Percentiles rank a stretch among this genome's conserved stretches.
These are phyloP conservation scores for Kernera saxatilis DNA, from an alignment of 345 rosid genomes.

Conservation along the genomic window DNA sequence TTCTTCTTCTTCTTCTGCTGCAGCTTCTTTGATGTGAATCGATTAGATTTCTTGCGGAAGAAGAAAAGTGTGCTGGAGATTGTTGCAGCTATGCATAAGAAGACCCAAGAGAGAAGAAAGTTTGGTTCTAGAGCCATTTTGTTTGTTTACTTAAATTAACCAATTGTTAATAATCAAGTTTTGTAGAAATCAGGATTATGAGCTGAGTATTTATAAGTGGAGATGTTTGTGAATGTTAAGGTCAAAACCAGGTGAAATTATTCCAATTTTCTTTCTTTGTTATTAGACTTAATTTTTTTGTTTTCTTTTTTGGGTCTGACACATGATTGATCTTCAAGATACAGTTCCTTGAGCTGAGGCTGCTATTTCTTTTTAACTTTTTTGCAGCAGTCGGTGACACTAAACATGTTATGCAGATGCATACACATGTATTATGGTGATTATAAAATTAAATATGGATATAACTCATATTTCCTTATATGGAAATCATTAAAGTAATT, in stretches of 20 bases:
- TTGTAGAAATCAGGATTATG: background rate
- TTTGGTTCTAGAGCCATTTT: conserved; percentile 31
- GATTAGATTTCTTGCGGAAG: conserved; percentile 23
- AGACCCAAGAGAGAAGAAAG: conserved; percentile 30
- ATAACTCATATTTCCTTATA: background rate
- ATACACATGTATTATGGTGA: conserved; percentile 5
- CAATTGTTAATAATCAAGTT: background rate
- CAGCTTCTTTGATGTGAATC: background rate
- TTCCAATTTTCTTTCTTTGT: background rate
- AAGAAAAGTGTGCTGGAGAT: conserved; percentile 37
- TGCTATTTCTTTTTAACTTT: background rate
- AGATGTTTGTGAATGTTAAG: conserved; percentile 5
- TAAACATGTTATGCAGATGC: conserved; percentile 16
- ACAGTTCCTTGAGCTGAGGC: conserved; percentile 23
- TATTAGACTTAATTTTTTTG: no score
- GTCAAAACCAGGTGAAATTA: conserved; percentile 14
- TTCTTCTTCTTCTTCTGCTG: conserved; percentile 19
- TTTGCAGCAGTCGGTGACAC: conserved; percentile 15
- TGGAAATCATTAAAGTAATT: background rate
- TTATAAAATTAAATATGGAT: background rate
- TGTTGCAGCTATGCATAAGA: conserved; percentile 36
- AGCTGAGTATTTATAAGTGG: conserved; percentile 21
- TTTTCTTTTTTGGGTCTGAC: conserved; percentile 4
- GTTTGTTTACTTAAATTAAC: background rate
- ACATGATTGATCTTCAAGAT: conserved; percentile 31